Conservation (phyloP, 1,139 yeast genomes). For the Yamadazyma blattariae region DNA sequence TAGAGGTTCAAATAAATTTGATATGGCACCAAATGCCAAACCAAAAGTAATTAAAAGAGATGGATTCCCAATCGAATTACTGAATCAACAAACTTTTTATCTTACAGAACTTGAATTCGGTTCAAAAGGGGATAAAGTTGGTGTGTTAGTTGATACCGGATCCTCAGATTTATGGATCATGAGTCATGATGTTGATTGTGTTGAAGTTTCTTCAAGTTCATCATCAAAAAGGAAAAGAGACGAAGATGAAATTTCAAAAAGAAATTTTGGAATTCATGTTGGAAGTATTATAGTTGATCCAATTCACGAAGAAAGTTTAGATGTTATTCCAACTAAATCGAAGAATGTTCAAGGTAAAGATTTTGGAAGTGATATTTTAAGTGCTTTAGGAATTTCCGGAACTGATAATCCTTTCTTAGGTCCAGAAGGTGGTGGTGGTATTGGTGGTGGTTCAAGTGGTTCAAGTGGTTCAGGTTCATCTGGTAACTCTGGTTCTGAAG, state of each 20-base stretch:
- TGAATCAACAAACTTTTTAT: constrained; percentile 48
- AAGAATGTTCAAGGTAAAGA: constrained; percentile 9
- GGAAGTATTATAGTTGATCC: constrained; percentile 6
- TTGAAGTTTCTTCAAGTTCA: constrained; percentile 2
- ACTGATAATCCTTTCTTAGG: constrained; percentile 6
- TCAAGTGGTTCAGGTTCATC: constrained; percentile 7
- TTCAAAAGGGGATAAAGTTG: constrained; percentile 25
- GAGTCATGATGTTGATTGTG: constrained; percentile 31
- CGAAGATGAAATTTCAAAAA: neutral
- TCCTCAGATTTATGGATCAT: constrained; percentile 48
- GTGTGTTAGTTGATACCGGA: constrained; percentile 44
- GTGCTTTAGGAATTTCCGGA: constrained; percentile 9
- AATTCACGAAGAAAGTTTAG: neutral
- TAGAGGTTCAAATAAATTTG: constrained; percentile 20
- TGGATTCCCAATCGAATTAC: constrained; percentile 33
- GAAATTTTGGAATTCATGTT: constrained; percentile 10
- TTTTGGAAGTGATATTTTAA: constrained; percentile 7
- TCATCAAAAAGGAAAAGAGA: neutral
- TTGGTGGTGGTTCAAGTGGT: constrained; percentile 5
- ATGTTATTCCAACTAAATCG: constrained; percentile 4
- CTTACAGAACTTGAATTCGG: constrained; percentile 40
- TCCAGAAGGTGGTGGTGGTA: constrained; percentile 4
- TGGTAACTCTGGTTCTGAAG: neutral
- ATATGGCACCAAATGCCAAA: constrained; percentile 15
- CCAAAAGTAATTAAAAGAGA: constrained; percentile 30